Evolutionary conservation across 2,329 filamentous ascomycete species (phyloP).

Genomic region (Xylariaceae sp.): DNA sequence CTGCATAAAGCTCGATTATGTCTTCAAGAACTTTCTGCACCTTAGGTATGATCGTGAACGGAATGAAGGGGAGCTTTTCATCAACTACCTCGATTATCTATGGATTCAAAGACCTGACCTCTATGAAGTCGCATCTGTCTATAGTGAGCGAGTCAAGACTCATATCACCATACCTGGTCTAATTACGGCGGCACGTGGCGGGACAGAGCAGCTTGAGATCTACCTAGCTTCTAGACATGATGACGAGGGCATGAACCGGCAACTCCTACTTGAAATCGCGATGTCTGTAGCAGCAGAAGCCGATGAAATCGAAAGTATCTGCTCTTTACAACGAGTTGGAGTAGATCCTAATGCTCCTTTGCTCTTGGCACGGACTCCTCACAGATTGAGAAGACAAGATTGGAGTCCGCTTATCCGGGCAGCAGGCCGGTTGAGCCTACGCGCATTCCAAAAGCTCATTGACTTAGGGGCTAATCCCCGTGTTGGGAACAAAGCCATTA

Average conservation of each 20-base stretch:
- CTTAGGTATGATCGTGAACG: too few relatives aligned
- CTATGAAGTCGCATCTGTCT: not conserved
- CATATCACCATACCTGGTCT: conserved; percentile 1
- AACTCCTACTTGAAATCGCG: not conserved
- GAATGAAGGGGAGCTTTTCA: too few relatives aligned
- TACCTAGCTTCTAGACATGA: not conserved
- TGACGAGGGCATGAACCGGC: not conserved
- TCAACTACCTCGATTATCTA: not conserved
- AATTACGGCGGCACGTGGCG: not conserved
- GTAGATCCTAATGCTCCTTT: not conserved
- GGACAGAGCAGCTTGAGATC: not conserved
- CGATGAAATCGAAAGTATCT: not conserved
- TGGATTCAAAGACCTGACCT: not conserved
- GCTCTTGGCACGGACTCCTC: not conserved
- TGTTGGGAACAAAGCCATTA: not conserved
- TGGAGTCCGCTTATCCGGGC: conserved; percentile 5
- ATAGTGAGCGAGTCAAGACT: not conserved
- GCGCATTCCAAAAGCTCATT: not conserved
- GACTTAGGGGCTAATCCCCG: not conserved
- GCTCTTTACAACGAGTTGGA: not conserved
- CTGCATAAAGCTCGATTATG: too few relatives aligned
- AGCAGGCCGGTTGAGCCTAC: not conserved
- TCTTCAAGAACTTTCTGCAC: too few relatives aligned
- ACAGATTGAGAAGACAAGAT: not conserved
- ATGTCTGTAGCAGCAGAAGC: not conserved